These are phyloP conservation scores for Phytophthora kernoviae DNA, from an alignment of 352 stramenopile genomes.

Conservation along the genomic window DNA sequence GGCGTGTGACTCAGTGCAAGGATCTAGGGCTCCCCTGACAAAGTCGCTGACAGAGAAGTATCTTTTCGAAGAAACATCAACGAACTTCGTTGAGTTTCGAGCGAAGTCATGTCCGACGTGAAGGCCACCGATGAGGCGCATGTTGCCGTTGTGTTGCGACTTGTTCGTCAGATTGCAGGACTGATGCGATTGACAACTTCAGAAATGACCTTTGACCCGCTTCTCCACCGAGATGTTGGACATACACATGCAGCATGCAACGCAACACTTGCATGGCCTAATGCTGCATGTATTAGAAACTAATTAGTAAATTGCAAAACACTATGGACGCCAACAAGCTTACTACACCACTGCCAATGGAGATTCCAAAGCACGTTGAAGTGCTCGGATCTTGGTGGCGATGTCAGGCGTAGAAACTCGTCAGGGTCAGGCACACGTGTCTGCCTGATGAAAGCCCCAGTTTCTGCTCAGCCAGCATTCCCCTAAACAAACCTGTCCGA, in stretches of 20 bases:
- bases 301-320: no score
- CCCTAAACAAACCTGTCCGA: no score
- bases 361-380: no score
- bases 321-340: background rate
- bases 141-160: background rate
- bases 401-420: slow-evolving; percentile 11
- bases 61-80: no score
- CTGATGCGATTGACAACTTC: slow-evolving; percentile 7
- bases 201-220: slow-evolving; percentile 1
- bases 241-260: background rate
- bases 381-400: no score
- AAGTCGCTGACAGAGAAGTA: no score
- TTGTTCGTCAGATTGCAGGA: slow-evolving; percentile 15
- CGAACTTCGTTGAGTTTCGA: background rate
- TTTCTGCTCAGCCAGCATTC: no score
- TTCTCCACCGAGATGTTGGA: slow-evolving; percentile 10
- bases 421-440: slow-evolving; percentile 17
- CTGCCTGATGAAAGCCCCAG: slow-evolving; percentile 4
- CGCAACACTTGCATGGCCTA: background rate
- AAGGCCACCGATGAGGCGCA: background rate
- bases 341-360: no score
- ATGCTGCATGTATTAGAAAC: no score
- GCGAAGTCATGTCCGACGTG: background rate
- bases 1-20: background rate
- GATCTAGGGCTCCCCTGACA: no score